Evolutionary conservation across 805 yeast genomes (phyloP).

Genomic region (Starmerella potacharoeniae): DNA sequence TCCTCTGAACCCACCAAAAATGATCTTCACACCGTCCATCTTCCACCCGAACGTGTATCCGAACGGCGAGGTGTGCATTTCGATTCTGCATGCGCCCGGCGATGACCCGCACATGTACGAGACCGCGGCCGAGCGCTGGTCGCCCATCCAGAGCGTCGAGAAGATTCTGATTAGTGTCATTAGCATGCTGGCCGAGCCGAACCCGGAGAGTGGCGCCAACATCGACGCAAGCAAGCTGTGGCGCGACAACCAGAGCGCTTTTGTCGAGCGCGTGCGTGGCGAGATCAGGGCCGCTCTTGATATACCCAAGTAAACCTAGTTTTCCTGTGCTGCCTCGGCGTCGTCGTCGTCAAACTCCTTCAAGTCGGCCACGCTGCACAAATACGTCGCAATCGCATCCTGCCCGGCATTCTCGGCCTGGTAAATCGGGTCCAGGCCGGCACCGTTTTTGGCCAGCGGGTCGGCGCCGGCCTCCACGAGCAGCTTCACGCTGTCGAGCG

Average conservation of each 20-base stretch:
- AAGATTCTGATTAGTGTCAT: conserved; percentile 85
- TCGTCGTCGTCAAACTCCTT: conserved; percentile 12
- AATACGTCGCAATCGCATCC: conserved; percentile 66
- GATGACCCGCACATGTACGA: conserved; percentile 96
- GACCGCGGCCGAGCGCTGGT: conserved; percentile 93
- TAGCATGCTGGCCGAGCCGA: conserved; percentile 93
- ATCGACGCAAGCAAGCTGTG: conserved; percentile 71
- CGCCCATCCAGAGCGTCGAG: conserved; percentile 96
- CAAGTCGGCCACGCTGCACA: conserved; percentile 53
- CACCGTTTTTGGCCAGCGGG: conserved; percentile 61
- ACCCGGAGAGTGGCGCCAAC: conserved; percentile 92
- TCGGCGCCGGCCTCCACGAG: conserved; percentile 74
- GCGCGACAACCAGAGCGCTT: conserved; percentile 71
- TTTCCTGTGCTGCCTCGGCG: not conserved
- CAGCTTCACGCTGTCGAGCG: conserved; percentile 53
- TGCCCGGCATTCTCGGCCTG: conserved; percentile 78
- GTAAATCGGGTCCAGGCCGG: conserved; percentile 71
- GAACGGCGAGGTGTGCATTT: conserved; percentile 92
- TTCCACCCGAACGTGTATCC: conserved; percentile 88
- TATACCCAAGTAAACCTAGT: conserved; percentile 28
- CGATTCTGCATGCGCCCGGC: conserved; percentile 91
- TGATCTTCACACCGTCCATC: conserved; percentile 67
- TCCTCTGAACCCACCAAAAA: conserved; percentile 70
- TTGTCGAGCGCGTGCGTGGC: conserved; percentile 48
- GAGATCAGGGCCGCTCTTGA: conserved; percentile 68